A percentile compares a stretch with the other conserved stretches of the same genome.
Evolutionary conservation across 2,329 filamentous ascomycete genomes (phyloP).

Genomic region (Fusarium oxysporum): DNA sequence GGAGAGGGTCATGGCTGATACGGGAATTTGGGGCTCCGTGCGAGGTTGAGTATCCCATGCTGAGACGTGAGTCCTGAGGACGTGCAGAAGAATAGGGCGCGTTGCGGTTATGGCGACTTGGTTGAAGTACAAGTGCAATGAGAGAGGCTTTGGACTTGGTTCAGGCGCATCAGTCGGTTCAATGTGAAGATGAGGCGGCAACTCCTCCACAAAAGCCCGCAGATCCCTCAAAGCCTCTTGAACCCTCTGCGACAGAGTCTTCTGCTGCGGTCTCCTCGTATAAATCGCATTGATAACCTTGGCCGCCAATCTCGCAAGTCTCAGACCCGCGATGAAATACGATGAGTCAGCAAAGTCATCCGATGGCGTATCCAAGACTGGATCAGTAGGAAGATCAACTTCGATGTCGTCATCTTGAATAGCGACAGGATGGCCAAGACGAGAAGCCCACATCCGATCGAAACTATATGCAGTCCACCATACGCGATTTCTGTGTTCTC

Average conservation of each 20-base stretch:
- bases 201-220: conserved; percentile 47
- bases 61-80: conserved; percentile 47
- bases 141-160: conserved; percentile 45
- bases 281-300: conserved; percentile 50
- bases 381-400: conserved; percentile 55
- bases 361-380: conserved; percentile 39
- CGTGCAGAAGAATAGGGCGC: conserved; percentile 50
- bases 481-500: conserved; percentile 55
- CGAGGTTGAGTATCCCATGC: conserved; percentile 40
- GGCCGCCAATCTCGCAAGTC: conserved; percentile 51
- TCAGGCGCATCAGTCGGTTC: conserved; percentile 38
- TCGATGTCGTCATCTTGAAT: conserved; percentile 62
- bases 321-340: conserved; percentile 51
- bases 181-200: conserved; percentile 49
- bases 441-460: conserved; percentile 61
- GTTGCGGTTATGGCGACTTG: conserved; percentile 51
- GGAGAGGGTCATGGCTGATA: conserved; percentile 52
- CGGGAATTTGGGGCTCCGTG: conserved; percentile 43
- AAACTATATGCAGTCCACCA: conserved; percentile 59
- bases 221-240: conserved; percentile 49
- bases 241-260: conserved; percentile 48
- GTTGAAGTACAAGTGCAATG: conserved; percentile 51
- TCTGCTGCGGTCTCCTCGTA: conserved; percentile 45
- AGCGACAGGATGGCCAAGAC: conserved; percentile 60
- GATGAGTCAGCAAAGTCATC: conserved; percentile 50